Conservation (phyloP, 2,329 filamentous ascomycete species). For the Colletotrichum sp. region DNA sequence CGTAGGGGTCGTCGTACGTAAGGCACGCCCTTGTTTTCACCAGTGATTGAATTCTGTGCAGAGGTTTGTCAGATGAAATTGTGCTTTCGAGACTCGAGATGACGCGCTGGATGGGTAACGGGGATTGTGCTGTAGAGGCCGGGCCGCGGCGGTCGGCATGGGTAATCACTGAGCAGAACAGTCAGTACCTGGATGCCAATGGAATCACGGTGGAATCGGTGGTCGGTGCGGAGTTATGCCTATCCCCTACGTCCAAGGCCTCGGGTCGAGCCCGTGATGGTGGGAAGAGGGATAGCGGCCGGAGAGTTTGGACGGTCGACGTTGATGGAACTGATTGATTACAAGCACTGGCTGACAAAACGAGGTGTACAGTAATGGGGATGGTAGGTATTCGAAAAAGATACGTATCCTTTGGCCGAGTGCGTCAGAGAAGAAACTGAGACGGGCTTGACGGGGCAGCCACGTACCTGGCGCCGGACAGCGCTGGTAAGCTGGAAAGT, state of each 20-base stretch:
- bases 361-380: background rate
- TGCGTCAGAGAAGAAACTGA: slow-evolving; percentile 11
- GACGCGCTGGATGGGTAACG: background rate
- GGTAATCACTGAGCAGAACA: background rate
- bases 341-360: slow-evolving; percentile 15
- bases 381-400: background rate
- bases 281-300: background rate
- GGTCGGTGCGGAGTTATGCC: slow-evolving; percentile 18
- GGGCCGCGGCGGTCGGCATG: background rate
- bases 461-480: background rate
- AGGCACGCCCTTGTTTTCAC: background rate
- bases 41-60: no score
- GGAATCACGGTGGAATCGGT: background rate
- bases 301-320: slow-evolving; percentile 1
- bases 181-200: background rate
- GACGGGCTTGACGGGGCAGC: background rate
- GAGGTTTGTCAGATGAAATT: background rate
- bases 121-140: background rate
- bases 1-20: background rate
- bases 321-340: slow-evolving; percentile 8
- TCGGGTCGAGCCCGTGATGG: background rate
- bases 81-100: background rate
- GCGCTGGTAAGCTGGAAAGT: slow-evolving; percentile 19
- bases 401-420: slow-evolving; percentile 10
- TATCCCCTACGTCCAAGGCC: slow-evolving; percentile 5